A percentile compares a stretch with the other conserved stretches of the same genome.
phyloP scores from a whole-genome alignment of 345 rosid genomes.

The Schrenkiella parvula region DNA sequence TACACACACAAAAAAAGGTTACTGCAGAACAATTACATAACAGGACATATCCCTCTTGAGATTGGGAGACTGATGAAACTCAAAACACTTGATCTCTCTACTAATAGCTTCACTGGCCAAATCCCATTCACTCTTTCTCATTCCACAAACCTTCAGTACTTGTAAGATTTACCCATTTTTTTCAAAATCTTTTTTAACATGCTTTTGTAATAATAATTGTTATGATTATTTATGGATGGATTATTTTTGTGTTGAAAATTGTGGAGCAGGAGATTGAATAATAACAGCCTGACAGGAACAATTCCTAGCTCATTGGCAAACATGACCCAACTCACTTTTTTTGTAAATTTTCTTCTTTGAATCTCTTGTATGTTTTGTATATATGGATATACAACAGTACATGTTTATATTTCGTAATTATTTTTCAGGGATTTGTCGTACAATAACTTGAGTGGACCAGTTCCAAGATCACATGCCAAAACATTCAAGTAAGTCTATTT shows the following conservation, averaged over 20 bases:
- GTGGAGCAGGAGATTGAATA: conserved; percentile 69
- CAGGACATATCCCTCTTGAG: conserved; percentile 71
- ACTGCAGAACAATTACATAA: conserved; percentile 71
- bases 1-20: conserved; percentile 41
- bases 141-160: conserved; percentile 56
- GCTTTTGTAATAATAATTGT: neutral
- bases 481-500: conserved; percentile 64
- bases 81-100: conserved; percentile 77
- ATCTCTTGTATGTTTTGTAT: neutral
- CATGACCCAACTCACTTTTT: conserved; percentile 78
- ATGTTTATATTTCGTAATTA: conserved; percentile 1
- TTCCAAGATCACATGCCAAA: conserved; percentile 46
- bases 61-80: conserved; percentile 73
- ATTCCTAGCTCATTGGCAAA: conserved; percentile 69
- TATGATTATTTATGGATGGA: neutral
- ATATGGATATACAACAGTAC: neutral
- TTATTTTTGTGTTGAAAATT: conserved; percentile 17
- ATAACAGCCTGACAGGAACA: conserved; percentile 65
- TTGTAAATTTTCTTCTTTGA: conserved; percentile 47
- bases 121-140: conserved; percentile 58
- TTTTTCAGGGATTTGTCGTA: conserved; percentile 53
- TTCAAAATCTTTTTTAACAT: neutral
- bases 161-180: conserved; percentile 44
- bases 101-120: conserved; percentile 60
- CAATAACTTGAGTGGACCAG: conserved; percentile 59